Evolutionary conservation across 2,329 filamentous ascomycete species (phyloP).

Genomic region (Apiospora pterosperma): DNA sequence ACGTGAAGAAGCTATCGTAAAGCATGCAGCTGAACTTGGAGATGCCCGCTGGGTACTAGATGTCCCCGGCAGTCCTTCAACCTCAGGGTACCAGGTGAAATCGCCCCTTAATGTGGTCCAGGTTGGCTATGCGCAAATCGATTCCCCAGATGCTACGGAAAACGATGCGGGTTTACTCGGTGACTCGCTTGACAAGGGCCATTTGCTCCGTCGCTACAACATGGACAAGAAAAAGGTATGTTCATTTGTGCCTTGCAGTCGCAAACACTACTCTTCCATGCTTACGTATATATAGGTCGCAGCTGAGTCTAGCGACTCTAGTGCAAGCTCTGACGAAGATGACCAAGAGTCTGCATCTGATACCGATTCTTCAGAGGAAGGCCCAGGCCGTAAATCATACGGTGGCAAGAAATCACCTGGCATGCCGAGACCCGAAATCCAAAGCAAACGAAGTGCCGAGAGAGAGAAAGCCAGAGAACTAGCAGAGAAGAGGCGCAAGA

Average conservation of each 20-base stretch:
- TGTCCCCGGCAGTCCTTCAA: constrained; percentile 36
- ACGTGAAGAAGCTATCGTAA: constrained; percentile 57
- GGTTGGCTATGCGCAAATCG: constrained; percentile 49
- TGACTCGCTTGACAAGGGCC: constrained; percentile 12
- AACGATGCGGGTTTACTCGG: constrained; percentile 17
- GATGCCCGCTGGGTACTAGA: constrained; percentile 77
- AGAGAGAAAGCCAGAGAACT: constrained; percentile 46
- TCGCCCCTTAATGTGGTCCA: constrained; percentile 56
- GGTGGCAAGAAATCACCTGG: constrained; percentile 30
- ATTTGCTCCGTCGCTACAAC: constrained; percentile 26
- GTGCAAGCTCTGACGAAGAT: constrained; percentile 24
- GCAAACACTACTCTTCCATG: constrained; percentile 28
- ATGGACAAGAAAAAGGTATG: constrained; percentile 24
- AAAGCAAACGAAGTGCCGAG: constrained; percentile 43
- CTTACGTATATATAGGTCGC: constrained; percentile 25
- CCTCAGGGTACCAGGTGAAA: constrained; percentile 26
- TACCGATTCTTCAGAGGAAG: constrained; percentile 17
- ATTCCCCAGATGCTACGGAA: constrained; percentile 21
- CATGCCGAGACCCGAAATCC: constrained; percentile 40
- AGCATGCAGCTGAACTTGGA: constrained; percentile 57
- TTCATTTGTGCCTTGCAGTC: not conserved
- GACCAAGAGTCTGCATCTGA: constrained; percentile 30
- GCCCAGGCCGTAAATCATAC: constrained; percentile 27
- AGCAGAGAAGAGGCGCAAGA: constrained; percentile 58
- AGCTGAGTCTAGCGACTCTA: constrained; percentile 23